Conservation (phyloP, 1,139 yeast species). For the Keqinozyma sinolaborantium region DNA sequence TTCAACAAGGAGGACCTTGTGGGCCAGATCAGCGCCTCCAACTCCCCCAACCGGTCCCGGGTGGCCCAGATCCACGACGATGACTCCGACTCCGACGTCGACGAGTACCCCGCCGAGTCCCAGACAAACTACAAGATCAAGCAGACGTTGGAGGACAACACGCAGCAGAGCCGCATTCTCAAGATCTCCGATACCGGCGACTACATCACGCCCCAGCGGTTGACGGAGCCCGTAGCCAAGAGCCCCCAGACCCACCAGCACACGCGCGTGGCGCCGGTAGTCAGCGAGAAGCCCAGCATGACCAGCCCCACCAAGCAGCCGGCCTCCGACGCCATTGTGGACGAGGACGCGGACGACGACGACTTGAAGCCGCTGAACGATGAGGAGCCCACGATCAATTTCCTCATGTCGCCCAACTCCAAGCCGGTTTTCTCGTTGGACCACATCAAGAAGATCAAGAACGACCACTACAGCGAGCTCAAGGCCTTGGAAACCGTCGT, state of each 20-base stretch:
- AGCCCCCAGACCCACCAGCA: slow-evolving; percentile 34
- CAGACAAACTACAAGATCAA: not conserved
- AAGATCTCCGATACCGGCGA: slow-evolving; percentile 10
- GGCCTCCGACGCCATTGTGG: slow-evolving; percentile 6
- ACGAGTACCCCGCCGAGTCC: not conserved
- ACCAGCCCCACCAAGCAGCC: slow-evolving; percentile 18
- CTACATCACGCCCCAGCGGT: slow-evolving; percentile 37
- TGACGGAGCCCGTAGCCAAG: slow-evolving; percentile 41
- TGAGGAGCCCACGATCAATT: slow-evolving; percentile 28
- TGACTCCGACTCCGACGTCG: slow-evolving; percentile 3
- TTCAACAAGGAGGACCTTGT: slow-evolving; percentile 24
- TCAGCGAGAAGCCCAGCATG: slow-evolving; percentile 8
- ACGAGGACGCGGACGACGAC: slow-evolving; percentile 11
- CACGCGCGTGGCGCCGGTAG: slow-evolving; percentile 8
- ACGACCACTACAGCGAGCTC: slow-evolving; percentile 18
- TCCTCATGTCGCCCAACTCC: slow-evolving; percentile 32
- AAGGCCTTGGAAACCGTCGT: slow-evolving; percentile 14
- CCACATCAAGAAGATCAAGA: slow-evolving; percentile 27
- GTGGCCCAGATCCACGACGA: slow-evolving; percentile 1
- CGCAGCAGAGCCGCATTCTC: slow-evolving; percentile 20
- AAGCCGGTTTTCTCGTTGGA: slow-evolving; percentile 33
- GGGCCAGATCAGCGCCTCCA: slow-evolving; percentile 16
- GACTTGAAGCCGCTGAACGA: not conserved
- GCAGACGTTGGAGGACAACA: slow-evolving; percentile 6
- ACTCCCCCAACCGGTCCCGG: slow-evolving; percentile 10